Conservation (phyloP, 805 yeast species). For the Candida boidinii region DNA sequence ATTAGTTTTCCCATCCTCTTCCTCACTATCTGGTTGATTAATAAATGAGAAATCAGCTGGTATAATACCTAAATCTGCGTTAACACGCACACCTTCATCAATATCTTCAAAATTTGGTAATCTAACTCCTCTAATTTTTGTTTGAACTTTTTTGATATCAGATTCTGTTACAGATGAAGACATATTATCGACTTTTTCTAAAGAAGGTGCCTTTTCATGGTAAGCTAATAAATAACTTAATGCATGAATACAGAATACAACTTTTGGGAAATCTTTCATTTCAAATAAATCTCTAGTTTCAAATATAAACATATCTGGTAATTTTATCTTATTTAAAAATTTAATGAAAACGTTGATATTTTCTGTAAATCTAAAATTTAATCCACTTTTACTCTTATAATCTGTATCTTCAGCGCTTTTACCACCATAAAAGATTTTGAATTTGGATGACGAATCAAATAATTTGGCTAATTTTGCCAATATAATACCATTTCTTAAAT, state of each 20-base stretch:
- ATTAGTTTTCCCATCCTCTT: neutral
- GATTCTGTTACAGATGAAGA: conserved; percentile 60
- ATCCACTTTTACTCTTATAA: conserved; percentile 24
- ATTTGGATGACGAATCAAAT: conserved; percentile 59
- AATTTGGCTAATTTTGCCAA: conserved; percentile 71
- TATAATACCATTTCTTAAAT: conserved; percentile 75
- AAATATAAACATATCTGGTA: conserved; percentile 84
- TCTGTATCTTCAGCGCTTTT: conserved; percentile 6
- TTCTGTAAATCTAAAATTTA: conserved; percentile 87
- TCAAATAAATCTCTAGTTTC: conserved; percentile 92
- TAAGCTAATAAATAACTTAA: conserved; percentile 63
- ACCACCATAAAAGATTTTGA: conserved; percentile 46
- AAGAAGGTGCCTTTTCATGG: conserved; percentile 39
- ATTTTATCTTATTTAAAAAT: conserved; percentile 56
- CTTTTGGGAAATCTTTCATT: conserved; percentile 86
- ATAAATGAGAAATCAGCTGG: conserved; percentile 9
- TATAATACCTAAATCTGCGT: conserved; percentile 18
- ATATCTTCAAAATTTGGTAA: conserved; percentile 65
- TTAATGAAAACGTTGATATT: conserved; percentile 79
- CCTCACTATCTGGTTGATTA: conserved; percentile 1
- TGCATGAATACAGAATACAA: conserved; percentile 88
- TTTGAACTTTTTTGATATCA: conserved; percentile 62
- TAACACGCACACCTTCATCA: conserved; percentile 25
- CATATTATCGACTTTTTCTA: no score
- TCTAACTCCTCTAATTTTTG: conserved; percentile 56